These are phyloP conservation scores for Backusella tuberculispora DNA, from an alignment of 192 early-diverging fungal genomes.

Conservation along the genomic window DNA sequence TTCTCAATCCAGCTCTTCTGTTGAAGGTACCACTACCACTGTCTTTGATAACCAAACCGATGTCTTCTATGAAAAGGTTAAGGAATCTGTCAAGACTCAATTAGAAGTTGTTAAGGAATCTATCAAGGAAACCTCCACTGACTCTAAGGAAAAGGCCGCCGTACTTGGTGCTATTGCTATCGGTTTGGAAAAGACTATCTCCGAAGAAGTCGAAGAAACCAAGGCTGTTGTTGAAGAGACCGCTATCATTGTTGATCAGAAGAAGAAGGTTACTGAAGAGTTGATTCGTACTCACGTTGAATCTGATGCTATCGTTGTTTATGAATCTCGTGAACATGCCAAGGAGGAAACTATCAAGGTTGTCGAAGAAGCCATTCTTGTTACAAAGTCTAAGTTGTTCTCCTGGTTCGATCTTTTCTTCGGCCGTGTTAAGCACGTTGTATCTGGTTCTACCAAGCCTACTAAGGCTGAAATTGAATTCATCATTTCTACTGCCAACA, in stretches of 20 bases:
- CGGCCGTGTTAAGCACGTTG: background rate
- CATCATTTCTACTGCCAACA: background rate
- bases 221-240: conserved; percentile 1
- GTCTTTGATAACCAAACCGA: background rate
- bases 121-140: conserved; percentile 14
- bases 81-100: conserved; percentile 7
- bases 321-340: conserved; percentile 26
- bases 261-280: background rate
- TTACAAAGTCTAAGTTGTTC: conserved; percentile 8
- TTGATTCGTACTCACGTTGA: background rate
- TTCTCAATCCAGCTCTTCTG: conserved; percentile 3
- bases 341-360: conserved; percentile 2
- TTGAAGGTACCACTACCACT: background rate
- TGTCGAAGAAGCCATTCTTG: background rate
- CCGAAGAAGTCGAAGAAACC: conserved; percentile 3
- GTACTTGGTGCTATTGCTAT: background rate
- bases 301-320: background rate
- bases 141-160: conserved; percentile 1
- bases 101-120: conserved; percentile 10
- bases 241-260: background rate
- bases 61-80: conserved; percentile 10
- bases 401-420: conserved; percentile 21
- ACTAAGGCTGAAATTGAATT: background rate
- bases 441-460: background rate
- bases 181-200: background rate